A percentile compares a stretch with the other conserved stretches of the same genome.
phyloP scores from a whole-genome alignment of 495 filamentous ascomycete species.

The Chaetomium fimeti region DNA sequence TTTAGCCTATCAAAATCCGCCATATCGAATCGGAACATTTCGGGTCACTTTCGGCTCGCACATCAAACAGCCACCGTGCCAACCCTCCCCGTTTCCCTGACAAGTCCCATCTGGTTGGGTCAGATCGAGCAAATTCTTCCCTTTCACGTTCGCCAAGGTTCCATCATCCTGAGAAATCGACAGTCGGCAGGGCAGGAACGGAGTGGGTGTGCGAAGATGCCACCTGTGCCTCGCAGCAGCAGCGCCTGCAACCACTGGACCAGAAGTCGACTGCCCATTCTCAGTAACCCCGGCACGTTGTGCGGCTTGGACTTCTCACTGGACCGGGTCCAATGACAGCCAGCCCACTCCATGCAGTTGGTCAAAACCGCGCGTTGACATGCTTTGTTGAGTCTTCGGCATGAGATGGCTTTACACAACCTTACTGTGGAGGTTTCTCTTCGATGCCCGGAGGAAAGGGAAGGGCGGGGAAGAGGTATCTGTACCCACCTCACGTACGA shows the following conservation, averaged over 20 bases:
- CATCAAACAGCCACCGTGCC: slow-evolving; percentile 5
- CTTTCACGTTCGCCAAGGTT: slow-evolving; percentile 6
- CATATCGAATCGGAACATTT: slow-evolving; percentile 23
- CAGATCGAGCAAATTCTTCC: slow-evolving; percentile 19
- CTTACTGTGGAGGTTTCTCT: too few species aligned
- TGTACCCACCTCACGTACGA: background rate
- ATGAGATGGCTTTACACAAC: background rate
- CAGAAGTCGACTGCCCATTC: too few species aligned
- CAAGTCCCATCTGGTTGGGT: slow-evolving; percentile 15
- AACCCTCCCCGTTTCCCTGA: too few species aligned
- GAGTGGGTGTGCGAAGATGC: slow-evolving; percentile 1
- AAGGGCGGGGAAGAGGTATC: background rate
- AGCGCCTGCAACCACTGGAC: background rate
- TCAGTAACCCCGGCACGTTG: slow-evolving; percentile 19
- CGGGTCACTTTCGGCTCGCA: slow-evolving; percentile 21
- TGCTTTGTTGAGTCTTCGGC: slow-evolving; percentile 7
- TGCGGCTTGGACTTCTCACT: slow-evolving; percentile 16
- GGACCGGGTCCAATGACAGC: slow-evolving; percentile 7
- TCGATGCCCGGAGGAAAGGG: too few species aligned
- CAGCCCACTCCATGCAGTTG: background rate
- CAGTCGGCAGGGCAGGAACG: slow-evolving; percentile 1
- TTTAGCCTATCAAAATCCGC: slow-evolving; percentile 28
- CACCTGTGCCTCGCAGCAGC: slow-evolving; percentile 17
- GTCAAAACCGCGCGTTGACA: background rate
- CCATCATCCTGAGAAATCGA: background rate